phyloP scores from a whole-genome alignment of 2,329 filamentous ascomycete genomes.

The Paecilomyces variotii region DNA sequence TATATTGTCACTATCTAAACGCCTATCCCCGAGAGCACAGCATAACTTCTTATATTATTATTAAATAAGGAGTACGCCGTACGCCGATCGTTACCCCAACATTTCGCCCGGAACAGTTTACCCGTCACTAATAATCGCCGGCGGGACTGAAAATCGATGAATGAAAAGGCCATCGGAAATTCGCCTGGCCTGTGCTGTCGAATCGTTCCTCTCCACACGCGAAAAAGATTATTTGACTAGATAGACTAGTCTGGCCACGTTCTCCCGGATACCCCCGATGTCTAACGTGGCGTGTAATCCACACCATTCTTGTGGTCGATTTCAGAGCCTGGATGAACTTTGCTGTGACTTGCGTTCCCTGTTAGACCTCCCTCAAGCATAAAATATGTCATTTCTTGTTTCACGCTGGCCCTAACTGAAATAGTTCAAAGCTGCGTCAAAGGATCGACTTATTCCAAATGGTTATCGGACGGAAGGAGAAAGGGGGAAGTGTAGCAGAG shows the following conservation, averaged over 20 bases:
- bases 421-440: neutral
- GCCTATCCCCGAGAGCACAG: neutral
- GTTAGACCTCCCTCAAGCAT: neutral
- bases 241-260: neutral
- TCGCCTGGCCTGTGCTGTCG: neutral
- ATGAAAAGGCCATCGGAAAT: neutral
- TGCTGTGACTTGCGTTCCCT: neutral
- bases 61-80: neutral
- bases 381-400: neutral
- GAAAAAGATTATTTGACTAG: neutral
- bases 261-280: neutral
- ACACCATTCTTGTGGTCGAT: neutral
- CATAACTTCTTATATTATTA: too few relatives aligned
- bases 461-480: neutral
- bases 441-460: neutral
- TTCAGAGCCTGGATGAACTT: neutral
- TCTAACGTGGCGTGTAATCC: neutral
- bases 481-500: neutral
- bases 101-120: neutral
- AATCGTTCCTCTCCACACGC: neutral
- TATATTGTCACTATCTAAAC: too few relatives aligned
- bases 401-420: neutral
- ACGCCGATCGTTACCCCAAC: neutral
- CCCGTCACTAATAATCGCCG: neutral
- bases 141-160: neutral